These are phyloP conservation scores for Bruguiera hainesii DNA, from an alignment of 441 rosid species.

Conservation along the genomic window DNA sequence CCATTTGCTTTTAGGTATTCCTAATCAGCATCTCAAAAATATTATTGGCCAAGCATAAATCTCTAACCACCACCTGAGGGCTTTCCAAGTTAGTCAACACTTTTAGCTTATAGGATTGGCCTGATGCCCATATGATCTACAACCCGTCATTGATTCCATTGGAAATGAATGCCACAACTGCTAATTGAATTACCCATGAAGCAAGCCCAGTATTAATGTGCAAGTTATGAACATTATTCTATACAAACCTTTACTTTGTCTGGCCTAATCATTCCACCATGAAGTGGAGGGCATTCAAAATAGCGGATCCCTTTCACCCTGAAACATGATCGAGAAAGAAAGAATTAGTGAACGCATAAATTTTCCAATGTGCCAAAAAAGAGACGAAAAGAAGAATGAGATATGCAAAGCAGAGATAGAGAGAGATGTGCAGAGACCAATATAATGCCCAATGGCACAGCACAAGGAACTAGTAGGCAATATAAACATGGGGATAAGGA, in stretches of 20 bases:
- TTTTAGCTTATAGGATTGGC: background rate
- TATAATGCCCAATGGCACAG: no score
- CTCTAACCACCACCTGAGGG: background rate
- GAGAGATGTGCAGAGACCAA: background rate
- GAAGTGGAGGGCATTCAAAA: constrained; percentile 28
- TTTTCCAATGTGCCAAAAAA: background rate
- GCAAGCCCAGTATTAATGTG: background rate
- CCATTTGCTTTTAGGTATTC: background rate
- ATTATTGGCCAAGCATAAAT: background rate
- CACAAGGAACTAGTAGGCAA: no score
- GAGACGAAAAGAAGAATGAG: background rate
- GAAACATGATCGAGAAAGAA: background rate
- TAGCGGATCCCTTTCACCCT: constrained; percentile 33
- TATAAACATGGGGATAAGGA: no score
- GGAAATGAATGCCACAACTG: background rate
- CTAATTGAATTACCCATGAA: background rate
- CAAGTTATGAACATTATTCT: background rate
- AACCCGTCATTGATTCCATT: background rate
- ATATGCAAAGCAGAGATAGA: background rate
- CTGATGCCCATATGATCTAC: background rate
- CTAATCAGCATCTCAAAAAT: background rate
- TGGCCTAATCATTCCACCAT: constrained; percentile 34
- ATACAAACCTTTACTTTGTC: constrained; percentile 35
- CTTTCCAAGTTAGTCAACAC: background rate
- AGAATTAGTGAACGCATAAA: background rate